Base-by-base conservation (phyloP, 345 rosid genomes). In the Cardiospermum halicacabum region DNA sequence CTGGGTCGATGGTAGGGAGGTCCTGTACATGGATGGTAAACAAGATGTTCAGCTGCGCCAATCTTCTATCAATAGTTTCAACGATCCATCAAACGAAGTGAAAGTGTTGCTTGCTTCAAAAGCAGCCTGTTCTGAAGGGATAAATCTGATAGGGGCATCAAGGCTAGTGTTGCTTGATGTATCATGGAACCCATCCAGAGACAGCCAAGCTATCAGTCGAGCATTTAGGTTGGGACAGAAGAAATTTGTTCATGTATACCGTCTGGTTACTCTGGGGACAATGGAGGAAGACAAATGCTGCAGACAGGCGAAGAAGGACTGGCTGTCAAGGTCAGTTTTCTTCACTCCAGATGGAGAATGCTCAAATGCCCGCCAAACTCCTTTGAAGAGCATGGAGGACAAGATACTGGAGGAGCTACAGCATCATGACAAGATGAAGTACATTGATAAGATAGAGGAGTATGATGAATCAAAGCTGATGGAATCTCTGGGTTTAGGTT, bases 131-230 rank as follows among this genome's bases (percentile, higher is more conserved):
- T 82, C 80, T 0, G 96, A 86, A 65, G 94, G 97, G 12, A 90
- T 90, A 34, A 82, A 70, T 71, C 88, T 93, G 2, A 82, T 86
- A 4, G 97, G 96, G 0, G 96, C 92, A 18, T 93, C 98, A 0
- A 80, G 96, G 72, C 94, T 90, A n/a, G 72, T 93, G 27, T 68
- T 88, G 53, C 86, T 93, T 4, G 97, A 90, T 51, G 91, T 88
- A 5, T 82, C 81, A 18, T 90, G 96, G 97, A 93, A 93, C 69
- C 98, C 97, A 2, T 73, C 93, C 1, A 92, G 90, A 3, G 96
- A 81, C 65, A 82, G 81, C 47, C 97, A 93, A 78, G 97, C 97
- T n/a, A 85, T 90, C 58, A 75, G 92, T 39, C 82, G 92, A 0
- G 96, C 91, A 10, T 86, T 77, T 67, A 78, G 97, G 62, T 77